Evolutionary conservation across 306 rosid species (phyloP).

Genomic region (Acacia confusa): DNA sequence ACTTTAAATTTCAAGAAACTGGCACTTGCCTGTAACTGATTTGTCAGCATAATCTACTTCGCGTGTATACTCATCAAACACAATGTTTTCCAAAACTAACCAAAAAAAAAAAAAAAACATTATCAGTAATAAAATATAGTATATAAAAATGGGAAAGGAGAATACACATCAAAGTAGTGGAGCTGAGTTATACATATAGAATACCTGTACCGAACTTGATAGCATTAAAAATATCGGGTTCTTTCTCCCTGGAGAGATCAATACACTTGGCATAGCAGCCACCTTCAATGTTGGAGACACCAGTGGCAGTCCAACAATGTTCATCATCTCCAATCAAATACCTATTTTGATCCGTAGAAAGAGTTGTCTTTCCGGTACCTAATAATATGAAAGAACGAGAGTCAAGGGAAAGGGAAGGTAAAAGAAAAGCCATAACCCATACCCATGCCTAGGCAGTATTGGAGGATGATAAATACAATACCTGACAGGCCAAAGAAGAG

Average conservation of each 20-base stretch:
- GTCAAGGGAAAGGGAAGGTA: neutral
- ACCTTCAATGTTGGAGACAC: constrained; percentile 93
- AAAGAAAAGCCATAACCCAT: constrained; percentile 12
- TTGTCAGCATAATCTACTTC: constrained; percentile 75
- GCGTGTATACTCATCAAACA: constrained; percentile 71
- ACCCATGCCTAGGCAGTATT: neutral
- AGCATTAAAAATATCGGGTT: constrained; percentile 90
- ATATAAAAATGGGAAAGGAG: neutral
- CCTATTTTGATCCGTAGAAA: constrained; percentile 79
- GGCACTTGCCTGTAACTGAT: constrained; percentile 71
- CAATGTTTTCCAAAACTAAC: constrained; percentile 81
- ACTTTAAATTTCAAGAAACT: constrained; percentile 3
- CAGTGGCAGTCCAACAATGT: constrained; percentile 81
- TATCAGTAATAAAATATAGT: neutral
- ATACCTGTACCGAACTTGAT: constrained; percentile 90
- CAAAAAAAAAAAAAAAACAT: neutral
- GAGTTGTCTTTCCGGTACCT: constrained; percentile 92
- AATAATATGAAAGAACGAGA: constrained; percentile 26
- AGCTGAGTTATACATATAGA: neutral
- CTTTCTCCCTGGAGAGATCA: constrained; percentile 77
- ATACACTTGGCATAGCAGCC: constrained; percentile 96
- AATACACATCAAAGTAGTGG: neutral
- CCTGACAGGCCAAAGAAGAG: constrained; percentile 95
- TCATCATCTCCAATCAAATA: constrained; percentile 88
- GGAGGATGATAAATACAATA: constrained; percentile 12